Conservation (phyloP, 495 filamentous ascomycete genomes). For the Penicillium steckii region DNA sequence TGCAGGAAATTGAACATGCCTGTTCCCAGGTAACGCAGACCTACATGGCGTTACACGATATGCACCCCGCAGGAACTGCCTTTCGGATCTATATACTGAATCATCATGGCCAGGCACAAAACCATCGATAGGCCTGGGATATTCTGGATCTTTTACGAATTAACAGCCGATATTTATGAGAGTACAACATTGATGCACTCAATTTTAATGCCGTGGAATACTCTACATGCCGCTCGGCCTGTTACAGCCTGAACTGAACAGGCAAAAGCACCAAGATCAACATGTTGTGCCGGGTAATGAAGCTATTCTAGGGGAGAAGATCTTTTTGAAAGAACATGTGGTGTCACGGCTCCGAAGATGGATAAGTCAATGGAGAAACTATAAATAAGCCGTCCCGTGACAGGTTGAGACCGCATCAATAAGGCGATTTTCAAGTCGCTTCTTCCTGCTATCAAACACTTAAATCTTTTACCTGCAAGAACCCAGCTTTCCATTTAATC, state of each 20-base stretch:
- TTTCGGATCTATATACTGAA: background rate
- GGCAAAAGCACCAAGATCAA: background rate
- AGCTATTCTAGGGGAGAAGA: background rate
- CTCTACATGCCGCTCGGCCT: background rate
- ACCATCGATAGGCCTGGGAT: background rate
- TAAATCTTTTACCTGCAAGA: background rate
- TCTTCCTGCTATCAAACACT: background rate
- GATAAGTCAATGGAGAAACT: background rate
- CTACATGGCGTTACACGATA: background rate
- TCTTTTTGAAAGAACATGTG: background rate
- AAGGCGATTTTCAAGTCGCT: conserved; percentile 1
- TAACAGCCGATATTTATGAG: background rate
- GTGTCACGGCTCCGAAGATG: background rate
- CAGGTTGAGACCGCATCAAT: background rate
- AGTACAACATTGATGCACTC: background rate
- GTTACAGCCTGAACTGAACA: background rate
- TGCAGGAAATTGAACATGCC: background rate
- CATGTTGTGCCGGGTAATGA: background rate
- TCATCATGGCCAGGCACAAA: background rate
- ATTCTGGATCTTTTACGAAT: background rate
- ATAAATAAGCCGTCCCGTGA: background rate
- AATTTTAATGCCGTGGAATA: background rate
- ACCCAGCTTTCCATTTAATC: background rate
- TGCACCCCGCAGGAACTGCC: background rate
- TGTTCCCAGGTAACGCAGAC: background rate